Evolutionary conservation across 257 asterid species (phyloP), one percentile per base, ranked within the genome.

Genomic region (Galeopsis tetrahit): DNA sequence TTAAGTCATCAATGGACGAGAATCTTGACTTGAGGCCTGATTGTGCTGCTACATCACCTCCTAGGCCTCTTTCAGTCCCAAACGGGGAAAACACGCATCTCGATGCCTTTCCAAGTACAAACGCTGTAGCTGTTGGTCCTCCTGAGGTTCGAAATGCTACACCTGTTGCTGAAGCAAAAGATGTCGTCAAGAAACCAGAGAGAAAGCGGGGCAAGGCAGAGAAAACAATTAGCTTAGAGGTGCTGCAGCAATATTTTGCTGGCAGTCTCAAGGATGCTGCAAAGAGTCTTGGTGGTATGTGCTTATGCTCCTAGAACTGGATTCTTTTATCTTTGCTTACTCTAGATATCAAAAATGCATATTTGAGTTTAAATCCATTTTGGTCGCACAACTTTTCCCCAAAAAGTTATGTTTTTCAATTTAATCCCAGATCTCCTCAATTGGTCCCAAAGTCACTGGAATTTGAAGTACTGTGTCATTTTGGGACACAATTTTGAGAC

Each of bases 261-360:
- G 96, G 98, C 77, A 90, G 97, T 70, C 96, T 93, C 2, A 90
- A 89, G 87, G 96, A 90, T 80, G 97, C 97, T 51, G 98, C 98
- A 0, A 90, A 85, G 85, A 90, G 92, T 76, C 97, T 93, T 73
- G 97, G 98, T 38, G 98, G 98, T 93, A 85, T 69, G 82, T 69
- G 89, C 62, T 79, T 77, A 32, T 46, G 5, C 40, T 70, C 66
- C 72, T 61, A 28, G 2, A 33, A 52, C 61, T 44, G 31, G 38
- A 58, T 68, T 33, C 39, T 35, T 67, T 31, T 68, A 21, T 60
- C 28, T 57, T 63, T 76, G 33, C 31, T 34, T 6, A n/a, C 38
- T 21, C 60, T 21, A 21, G 28, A 21, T 21, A 21, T 21, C 28
- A 21, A 21, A 21, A 21, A 21, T 21, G 28, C 28, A 21, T 21